Evolutionary conservation across 1,284 basidiomycete species (phyloP).

Genomic region (Heterobasidion parviporum): DNA sequence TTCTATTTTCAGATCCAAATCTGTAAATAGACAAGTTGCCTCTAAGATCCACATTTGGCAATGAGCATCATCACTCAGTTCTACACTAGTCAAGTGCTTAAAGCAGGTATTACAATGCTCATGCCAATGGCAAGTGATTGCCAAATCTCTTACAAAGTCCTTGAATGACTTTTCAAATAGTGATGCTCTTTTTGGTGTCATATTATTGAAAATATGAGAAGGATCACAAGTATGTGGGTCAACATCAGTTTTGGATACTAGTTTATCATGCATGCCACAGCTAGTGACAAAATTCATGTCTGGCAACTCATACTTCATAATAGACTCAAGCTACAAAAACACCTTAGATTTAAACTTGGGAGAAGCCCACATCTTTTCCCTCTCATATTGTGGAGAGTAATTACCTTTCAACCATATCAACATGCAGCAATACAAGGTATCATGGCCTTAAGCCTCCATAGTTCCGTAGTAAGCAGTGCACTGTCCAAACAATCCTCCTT

Average conservation of each 20-base stretch:
- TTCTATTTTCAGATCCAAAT: conserved; percentile 1
- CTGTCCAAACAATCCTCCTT: conserved; percentile 13
- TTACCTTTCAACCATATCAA: conserved; percentile 15
- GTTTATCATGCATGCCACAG: neutral
- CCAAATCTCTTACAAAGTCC: neutral
- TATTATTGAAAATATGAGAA: neutral
- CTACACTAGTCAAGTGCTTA: conserved; percentile 2
- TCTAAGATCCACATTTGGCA: conserved; percentile 9
- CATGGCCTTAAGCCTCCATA: conserved; percentile 17
- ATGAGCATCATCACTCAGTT: conserved; percentile 3
- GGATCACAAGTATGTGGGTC: neutral
- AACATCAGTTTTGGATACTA: neutral
- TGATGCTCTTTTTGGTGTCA: neutral
- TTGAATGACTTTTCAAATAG: neutral
- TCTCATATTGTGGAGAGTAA: conserved; percentile 5
- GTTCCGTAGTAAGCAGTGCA: conserved; percentile 20
- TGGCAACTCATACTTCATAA: conserved; percentile 8
- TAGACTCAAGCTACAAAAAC: conserved; percentile 7
- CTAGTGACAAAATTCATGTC: neutral
- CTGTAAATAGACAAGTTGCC: neutral
- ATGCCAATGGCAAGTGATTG: conserved; percentile 3
- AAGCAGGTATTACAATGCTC: conserved; percentile 4
- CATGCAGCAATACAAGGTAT: conserved; percentile 18
- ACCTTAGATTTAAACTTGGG: neutral
- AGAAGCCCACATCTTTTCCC: conserved; percentile 1